These are phyloP conservation scores for Globisporangium cederbergense DNA, from an alignment of 352 stramenopile genomes.

Conservation along the genomic window DNA sequence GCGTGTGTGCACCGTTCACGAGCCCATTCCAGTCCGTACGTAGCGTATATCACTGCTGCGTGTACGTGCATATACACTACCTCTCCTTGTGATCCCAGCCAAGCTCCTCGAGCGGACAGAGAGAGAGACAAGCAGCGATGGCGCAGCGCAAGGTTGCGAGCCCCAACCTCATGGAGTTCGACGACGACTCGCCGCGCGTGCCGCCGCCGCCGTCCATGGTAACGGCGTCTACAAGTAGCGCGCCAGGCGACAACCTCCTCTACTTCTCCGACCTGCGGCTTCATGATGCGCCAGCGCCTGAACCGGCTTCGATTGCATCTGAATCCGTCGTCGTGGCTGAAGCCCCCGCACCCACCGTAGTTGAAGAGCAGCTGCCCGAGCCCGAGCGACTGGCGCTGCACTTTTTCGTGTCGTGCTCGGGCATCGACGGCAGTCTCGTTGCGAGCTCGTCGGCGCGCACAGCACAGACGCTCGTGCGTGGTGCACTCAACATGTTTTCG, in stretches of 20 bases:
- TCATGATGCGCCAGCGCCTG: slow-evolving; percentile 1
- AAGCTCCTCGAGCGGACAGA: not conserved
- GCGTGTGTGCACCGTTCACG: too few species aligned
- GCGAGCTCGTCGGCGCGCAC: slow-evolving; percentile 43
- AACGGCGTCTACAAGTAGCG: slow-evolving; percentile 5
- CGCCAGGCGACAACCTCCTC: not conserved
- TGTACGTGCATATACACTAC: not conserved
- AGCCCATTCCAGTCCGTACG: too few species aligned
- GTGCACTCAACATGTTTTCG: slow-evolving; percentile 70
- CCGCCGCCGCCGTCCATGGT: slow-evolving; percentile 1
- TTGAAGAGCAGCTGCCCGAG: slow-evolving; percentile 8
- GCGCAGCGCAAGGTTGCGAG: slow-evolving; percentile 17
- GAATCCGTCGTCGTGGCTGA: not conserved
- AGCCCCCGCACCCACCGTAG: too few species aligned
- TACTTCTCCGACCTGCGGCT: slow-evolving; percentile 18
- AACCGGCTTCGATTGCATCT: not conserved
- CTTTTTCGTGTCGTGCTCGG: slow-evolving; percentile 71
- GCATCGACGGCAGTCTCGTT: slow-evolving; percentile 52
- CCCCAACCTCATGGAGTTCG: slow-evolving; percentile 47
- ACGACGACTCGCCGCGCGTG: slow-evolving; percentile 26
- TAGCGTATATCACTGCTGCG: too few species aligned
- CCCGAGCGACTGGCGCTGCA: slow-evolving; percentile 31
- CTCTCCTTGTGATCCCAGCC: not conserved
- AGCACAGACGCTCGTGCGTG: slow-evolving; percentile 70
- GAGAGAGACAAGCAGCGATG: slow-evolving; percentile 6